Conservation (phyloP, 176 grass and related monocot genomes). For the Zoysia pacifica region DNA sequence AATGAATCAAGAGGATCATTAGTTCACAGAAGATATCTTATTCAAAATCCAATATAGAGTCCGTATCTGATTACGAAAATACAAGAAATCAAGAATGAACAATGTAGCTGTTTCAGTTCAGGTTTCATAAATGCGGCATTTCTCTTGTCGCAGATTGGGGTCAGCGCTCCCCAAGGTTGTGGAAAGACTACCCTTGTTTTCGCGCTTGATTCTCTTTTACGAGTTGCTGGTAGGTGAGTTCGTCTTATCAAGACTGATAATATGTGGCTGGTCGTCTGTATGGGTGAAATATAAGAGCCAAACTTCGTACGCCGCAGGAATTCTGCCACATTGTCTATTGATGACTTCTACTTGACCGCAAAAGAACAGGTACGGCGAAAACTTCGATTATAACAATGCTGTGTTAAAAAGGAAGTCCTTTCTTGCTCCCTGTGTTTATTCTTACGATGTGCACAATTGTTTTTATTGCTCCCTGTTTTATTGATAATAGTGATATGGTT, state of each 20-base stretch:
- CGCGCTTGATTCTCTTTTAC: slow-evolving; percentile 90
- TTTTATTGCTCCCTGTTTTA: background rate
- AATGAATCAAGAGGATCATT: slow-evolving; percentile 1
- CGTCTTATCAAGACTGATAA: slow-evolving; percentile 36
- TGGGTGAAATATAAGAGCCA: slow-evolving; percentile 16
- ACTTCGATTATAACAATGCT: background rate
- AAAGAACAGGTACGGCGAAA: slow-evolving; percentile 70
- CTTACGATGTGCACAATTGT: too few relatives aligned
- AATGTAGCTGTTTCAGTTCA: slow-evolving; percentile 6
- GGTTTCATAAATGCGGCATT: slow-evolving; percentile 27
- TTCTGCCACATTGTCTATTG: slow-evolving; percentile 81
- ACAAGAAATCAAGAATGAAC: slow-evolving; percentile 4
- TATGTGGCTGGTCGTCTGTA: slow-evolving; percentile 14
- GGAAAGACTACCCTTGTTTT: slow-evolving; percentile 97
- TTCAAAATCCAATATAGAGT: background rate
- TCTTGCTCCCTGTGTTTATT: background rate
- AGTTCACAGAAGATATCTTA: background rate
- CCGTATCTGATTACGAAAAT: slow-evolving; percentile 2
- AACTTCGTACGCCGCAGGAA: slow-evolving; percentile 49
- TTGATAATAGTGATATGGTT: slow-evolving; percentile 30
- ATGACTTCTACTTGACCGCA: slow-evolving; percentile 96
- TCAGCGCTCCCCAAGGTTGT: slow-evolving; percentile 96
- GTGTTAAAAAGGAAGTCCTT: background rate
- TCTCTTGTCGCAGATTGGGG: slow-evolving; percentile 70
- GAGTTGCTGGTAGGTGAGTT: slow-evolving; percentile 66